These are phyloP conservation scores for Silene conica DNA, from an alignment of 148 eudicot genomes.

Conservation along the genomic window DNA sequence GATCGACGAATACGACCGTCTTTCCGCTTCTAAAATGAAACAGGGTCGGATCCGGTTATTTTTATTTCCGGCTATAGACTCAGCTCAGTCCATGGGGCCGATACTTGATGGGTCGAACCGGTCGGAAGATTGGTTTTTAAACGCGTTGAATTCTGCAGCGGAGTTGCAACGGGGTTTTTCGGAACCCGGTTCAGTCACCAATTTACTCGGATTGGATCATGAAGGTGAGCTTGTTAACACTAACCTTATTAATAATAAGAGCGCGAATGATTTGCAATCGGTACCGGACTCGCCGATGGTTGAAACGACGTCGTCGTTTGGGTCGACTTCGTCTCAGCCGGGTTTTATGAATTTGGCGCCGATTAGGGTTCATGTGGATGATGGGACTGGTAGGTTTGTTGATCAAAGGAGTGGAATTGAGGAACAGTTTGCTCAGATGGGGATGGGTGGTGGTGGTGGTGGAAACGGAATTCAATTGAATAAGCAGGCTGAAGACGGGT, in stretches of 20 bases:
- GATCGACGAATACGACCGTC: conserved; percentile 81
- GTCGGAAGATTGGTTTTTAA: conserved; percentile 60
- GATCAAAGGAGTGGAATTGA: conserved; percentile 37
- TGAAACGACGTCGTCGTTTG: conserved; percentile 68
- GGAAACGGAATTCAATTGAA: conserved; percentile 30
- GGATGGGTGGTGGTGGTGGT: conserved; percentile 24
- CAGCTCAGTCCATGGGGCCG: not conserved
- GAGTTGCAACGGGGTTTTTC: conserved; percentile 39
- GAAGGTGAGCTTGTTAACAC: conserved; percentile 17
- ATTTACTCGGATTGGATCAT: conserved; percentile 60
- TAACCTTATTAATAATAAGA: conserved; percentile 1
- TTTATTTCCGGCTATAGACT: not conserved
- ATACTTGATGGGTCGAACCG: conserved; percentile 7
- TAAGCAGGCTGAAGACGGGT: conserved; percentile 37
- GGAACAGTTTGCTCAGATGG: conserved; percentile 61
- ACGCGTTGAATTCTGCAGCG: conserved; percentile 50
- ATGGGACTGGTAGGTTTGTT: conserved; percentile 16
- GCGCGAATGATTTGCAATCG: conserved; percentile 55
- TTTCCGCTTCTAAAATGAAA: not conserved
- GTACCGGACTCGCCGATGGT: conserved; percentile 74
- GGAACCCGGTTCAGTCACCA: conserved; percentile 57
- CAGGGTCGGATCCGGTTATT: conserved; percentile 12
- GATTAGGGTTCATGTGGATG: conserved; percentile 53
- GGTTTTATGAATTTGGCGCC: conserved; percentile 65
- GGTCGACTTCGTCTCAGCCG: conserved; percentile 63